Evolutionary conservation across 2,329 filamentous ascomycete genomes (phyloP), one percentile per base, ranked within the genome.

Genomic region (Boeremia lycopersici): DNA sequence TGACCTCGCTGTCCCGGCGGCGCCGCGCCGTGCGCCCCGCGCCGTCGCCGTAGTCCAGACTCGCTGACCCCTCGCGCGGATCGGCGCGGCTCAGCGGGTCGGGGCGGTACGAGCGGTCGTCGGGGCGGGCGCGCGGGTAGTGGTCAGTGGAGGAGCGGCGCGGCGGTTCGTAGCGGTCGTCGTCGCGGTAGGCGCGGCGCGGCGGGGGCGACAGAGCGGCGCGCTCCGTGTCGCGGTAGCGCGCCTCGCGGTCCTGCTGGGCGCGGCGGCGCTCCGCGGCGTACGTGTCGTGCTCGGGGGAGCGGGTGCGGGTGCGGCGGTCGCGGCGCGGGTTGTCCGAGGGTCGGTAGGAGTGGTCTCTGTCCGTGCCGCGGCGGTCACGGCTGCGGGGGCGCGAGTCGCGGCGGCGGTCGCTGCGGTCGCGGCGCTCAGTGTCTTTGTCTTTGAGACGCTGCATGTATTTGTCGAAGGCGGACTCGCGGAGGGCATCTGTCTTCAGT

Each of bases 191-290:
- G 29, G 78, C 74, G 31, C 79, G 76, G 42, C 78, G 76, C 11
- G 75, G 75, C 9, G 78, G 76, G 13, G 83, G 83, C 64, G 84
- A 80, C 61, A 84, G 70, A 65, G 84, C 79, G 61, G 88, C 89
- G 77, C 86, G 86, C 77, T 87, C 87, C 71, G 84, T 86, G 39
- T 95, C 96, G 74, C 91, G 88, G 77, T 96, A 96, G 67, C 96
- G 93, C 62, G 93, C 89, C 78, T 98, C 96, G 42, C 96, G 89
- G 72, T 96, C 93, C 53, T 93, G 92, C 71, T 95, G 93, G 38
- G 93, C 93, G 75, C 93, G 95, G 68, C 92, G 89, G 62, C 95
- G 87, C 73, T 99, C 95, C 56, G 93, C 95, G 76, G 98, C 95
- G 75, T 99, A 99, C 17, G 91, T 86, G 77, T 99, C 93, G 54